Evolutionary conservation across 441 rosid genomes (phyloP).

Genomic region (Isatis lusitanica): DNA sequence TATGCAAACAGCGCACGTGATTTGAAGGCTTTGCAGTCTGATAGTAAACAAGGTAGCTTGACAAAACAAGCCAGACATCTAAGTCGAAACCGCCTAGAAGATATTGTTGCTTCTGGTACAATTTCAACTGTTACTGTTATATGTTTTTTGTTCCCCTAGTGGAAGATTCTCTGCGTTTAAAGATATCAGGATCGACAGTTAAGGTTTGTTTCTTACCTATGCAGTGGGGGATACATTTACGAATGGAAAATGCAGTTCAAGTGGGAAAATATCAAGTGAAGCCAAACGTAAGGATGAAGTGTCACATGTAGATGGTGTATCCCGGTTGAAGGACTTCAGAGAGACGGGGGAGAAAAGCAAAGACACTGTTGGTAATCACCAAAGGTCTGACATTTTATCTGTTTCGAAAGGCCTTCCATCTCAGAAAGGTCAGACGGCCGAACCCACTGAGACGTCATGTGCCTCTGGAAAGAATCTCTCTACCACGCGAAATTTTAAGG

Average conservation of each 20-base stretch:
- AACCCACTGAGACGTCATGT: constrained; percentile 45
- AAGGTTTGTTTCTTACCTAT: constrained; percentile 30
- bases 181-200: constrained; percentile 10
- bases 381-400: constrained; percentile 39
- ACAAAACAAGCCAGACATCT: constrained; percentile 52
- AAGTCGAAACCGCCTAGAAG: constrained; percentile 58
- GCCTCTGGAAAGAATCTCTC: constrained; percentile 47
- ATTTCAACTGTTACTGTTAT: constrained; percentile 13
- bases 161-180: constrained; percentile 11
- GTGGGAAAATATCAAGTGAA: constrained; percentile 52
- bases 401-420: constrained; percentile 43
- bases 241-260: constrained; percentile 40
- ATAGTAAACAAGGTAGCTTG: constrained; percentile 54
- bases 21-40: constrained; percentile 55
- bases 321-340: constrained; percentile 51
- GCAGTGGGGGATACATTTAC: constrained; percentile 55
- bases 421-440: constrained; percentile 55
- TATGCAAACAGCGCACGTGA: constrained; percentile 42
- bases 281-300: constrained; percentile 60
- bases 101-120: constrained; percentile 61
- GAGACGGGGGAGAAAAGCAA: constrained; percentile 58
- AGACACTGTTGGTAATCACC: constrained; percentile 45
- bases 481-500: constrained; percentile 46
- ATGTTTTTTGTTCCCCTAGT: background rate
- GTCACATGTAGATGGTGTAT: constrained; percentile 46